Base-by-base conservation (phyloP, 306 rosid genomes). In the Crotalaria pallida region DNA sequence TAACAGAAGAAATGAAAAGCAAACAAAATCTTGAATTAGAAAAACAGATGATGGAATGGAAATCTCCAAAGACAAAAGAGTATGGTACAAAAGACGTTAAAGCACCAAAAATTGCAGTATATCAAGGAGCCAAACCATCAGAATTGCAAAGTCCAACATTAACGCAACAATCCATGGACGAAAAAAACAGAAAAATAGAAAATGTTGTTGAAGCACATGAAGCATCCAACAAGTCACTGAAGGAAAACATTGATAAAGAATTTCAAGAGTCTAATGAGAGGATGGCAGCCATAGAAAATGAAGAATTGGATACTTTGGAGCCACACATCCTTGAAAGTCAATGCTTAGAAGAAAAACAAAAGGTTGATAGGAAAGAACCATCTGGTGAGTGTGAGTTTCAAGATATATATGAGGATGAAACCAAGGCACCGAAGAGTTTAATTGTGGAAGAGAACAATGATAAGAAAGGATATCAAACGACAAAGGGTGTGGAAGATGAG, bases 401-500 rank as follows among this genome's bases (percentile, higher is more conserved):
- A 38, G 67, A 38, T 10, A 21, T 12, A 40, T 21, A 38, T 61
- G 10, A 19, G 9, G 34, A 45, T 41, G 43, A 36, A 26, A 24
- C 23, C 17, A 27, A 57, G 19, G 36, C n/a, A 47, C 24, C 47
- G 21, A 36, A 31, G 18, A 34, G 41, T 45, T 24, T 27, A 7
- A 34, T 1, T 11, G 47, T 26, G 62, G 67, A 27, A 33, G 31
- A 76, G 7, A 18, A 65, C 41, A 10, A 11, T 18, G 59, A 75
- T 8, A 66, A 71, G 69, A 57, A 56, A 57, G 22, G 34, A 44
- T 55, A 31, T 63, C 68, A 63, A 63, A 24, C 16, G 19, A 34
- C 53, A 19, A 41, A 51, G 29, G 68, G 2, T 47, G 10, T 63
- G 3, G 68, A 65, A 13, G 75, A 79, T 31, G 76, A 66, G 31